phyloP scores from a whole-genome alignment of 2,329 filamentous ascomycete genomes.

The Cytospora chrysosperma region DNA sequence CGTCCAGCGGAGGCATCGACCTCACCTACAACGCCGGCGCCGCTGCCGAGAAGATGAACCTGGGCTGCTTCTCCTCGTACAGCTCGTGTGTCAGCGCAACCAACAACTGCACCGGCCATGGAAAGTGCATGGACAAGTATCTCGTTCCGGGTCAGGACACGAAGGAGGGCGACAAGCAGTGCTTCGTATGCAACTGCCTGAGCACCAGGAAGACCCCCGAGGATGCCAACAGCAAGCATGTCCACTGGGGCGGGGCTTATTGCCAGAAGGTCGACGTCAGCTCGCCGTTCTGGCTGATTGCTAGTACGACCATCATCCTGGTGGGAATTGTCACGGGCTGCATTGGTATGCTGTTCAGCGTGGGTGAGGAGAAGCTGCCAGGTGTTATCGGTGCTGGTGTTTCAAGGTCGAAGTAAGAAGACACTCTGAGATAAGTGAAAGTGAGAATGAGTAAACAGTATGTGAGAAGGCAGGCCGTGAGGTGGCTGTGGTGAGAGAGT shows the following conservation, averaged over 20 bases:
- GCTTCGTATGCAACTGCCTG: constrained; percentile 78
- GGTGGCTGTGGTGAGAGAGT: not conserved
- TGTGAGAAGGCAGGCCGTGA: not conserved
- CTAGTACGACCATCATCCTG: constrained; percentile 69
- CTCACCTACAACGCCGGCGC: constrained; percentile 31
- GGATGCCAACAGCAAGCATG: constrained; percentile 39
- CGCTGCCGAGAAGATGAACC: constrained; percentile 50
- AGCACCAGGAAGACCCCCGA: constrained; percentile 48
- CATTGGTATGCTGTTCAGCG: constrained; percentile 75
- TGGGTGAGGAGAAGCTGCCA: constrained; percentile 84
- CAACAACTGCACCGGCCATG: constrained; percentile 79
- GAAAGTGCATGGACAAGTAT: constrained; percentile 70
- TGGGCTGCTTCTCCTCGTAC: constrained; percentile 70
- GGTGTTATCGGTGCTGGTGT: constrained; percentile 97
- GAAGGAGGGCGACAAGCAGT: constrained; percentile 46
- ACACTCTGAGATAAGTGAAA: not conserved
- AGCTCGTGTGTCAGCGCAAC: constrained; percentile 70
- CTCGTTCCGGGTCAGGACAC: constrained; percentile 41
- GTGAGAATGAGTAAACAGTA: not conserved
- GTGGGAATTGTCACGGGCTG: constrained; percentile 67
- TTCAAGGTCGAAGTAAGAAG: constrained; percentile 61
- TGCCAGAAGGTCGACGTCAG: constrained; percentile 94
- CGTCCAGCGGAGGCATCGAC: constrained; percentile 22
- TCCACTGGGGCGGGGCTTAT: constrained; percentile 76
- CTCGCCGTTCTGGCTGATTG: constrained; percentile 83